Percentiles rank a stretch among this genome's conserved stretches.
These are phyloP conservation scores for Monilinia aucupariae DNA, from an alignment of 2,329 filamentous ascomycete genomes.

Conservation along the genomic window DNA sequence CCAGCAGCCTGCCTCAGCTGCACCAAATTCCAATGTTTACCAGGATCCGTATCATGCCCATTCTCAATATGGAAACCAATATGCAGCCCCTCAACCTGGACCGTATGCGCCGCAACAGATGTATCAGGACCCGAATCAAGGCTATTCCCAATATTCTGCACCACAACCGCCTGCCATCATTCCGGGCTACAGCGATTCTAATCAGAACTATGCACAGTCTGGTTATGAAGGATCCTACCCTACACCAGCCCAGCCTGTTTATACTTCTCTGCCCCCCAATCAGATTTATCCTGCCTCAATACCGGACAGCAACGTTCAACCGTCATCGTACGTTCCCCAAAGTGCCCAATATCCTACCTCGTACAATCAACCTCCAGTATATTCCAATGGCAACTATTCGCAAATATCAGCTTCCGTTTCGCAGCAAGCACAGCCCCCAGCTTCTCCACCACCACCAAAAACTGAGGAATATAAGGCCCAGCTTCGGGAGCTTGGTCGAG, in stretches of 20 bases:
- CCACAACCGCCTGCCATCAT: slow-evolving; percentile 23
- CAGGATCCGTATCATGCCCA: slow-evolving; percentile 35
- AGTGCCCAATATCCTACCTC: slow-evolving; percentile 22
- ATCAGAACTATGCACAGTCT: slow-evolving; percentile 30
- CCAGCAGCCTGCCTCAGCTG: slow-evolving; percentile 26
- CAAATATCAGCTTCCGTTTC: neutral
- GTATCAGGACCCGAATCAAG: slow-evolving; percentile 28
- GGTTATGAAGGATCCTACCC: slow-evolving; percentile 28
- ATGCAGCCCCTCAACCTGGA: slow-evolving; percentile 32
- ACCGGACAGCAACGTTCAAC: slow-evolving; percentile 22
- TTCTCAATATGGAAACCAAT: slow-evolving; percentile 35
- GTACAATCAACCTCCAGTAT: slow-evolving; percentile 27
- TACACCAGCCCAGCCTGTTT: slow-evolving; percentile 21
- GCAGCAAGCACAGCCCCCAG: slow-evolving; percentile 20
- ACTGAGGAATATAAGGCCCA: slow-evolving; percentile 43
- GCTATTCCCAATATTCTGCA: slow-evolving; percentile 25
- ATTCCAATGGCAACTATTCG: slow-evolving; percentile 19
- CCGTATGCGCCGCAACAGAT: slow-evolving; percentile 30
- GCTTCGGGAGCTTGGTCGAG: slow-evolving; percentile 48
- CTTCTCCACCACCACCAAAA: slow-evolving; percentile 29
- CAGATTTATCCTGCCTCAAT: slow-evolving; percentile 23
- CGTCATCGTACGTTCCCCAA: slow-evolving; percentile 23
- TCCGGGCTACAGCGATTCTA: slow-evolving; percentile 25
- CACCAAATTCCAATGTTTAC: slow-evolving; percentile 29
- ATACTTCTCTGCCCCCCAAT: slow-evolving; percentile 21